A percentile compares a stretch with the other conserved stretches of the same genome.
Conservation (phyloP, 23 red algal genomes). For the Gracilariopsis chorda region DNA sequence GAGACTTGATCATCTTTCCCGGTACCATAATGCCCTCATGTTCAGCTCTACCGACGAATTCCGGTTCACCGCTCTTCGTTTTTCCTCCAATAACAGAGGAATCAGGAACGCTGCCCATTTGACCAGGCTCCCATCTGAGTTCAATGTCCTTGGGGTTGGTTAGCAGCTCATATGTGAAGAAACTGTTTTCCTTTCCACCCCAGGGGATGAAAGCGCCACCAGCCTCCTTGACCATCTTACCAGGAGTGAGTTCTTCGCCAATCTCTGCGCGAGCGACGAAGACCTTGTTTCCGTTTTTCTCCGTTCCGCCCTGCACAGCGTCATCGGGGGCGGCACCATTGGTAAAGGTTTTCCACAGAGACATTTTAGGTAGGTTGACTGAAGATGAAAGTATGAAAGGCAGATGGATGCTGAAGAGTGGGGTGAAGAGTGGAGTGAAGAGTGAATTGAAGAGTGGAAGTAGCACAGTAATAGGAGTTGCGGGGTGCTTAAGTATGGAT, state of each 20-base stretch:
- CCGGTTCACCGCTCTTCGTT: not conserved
- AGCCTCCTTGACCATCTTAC: not conserved
- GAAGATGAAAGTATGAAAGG: too few species aligned
- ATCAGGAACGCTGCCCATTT: not conserved
- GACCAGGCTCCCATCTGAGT: not conserved
- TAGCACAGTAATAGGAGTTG: too few species aligned
- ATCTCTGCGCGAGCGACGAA: not conserved
- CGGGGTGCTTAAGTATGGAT: too few species aligned
- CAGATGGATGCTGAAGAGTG: too few species aligned
- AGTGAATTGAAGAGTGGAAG: too few species aligned
- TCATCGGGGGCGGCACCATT: not conserved
- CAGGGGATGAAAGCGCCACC: not conserved
- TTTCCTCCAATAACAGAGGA: not conserved
- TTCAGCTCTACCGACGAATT: not conserved
- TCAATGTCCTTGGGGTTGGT: not conserved
- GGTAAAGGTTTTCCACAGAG: not conserved
- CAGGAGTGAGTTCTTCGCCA: not conserved
- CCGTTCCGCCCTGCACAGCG: not conserved
- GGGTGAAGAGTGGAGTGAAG: too few species aligned
- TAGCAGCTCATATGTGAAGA: not conserved
- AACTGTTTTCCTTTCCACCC: not conserved
- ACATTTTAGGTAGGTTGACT: too few species aligned
- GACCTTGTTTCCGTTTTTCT: not conserved
- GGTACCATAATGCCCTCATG: not conserved
- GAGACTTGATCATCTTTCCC: not conserved